Conservation (phyloP, 2,329 filamentous ascomycete species). For the Colletotrichum sp. region DNA sequence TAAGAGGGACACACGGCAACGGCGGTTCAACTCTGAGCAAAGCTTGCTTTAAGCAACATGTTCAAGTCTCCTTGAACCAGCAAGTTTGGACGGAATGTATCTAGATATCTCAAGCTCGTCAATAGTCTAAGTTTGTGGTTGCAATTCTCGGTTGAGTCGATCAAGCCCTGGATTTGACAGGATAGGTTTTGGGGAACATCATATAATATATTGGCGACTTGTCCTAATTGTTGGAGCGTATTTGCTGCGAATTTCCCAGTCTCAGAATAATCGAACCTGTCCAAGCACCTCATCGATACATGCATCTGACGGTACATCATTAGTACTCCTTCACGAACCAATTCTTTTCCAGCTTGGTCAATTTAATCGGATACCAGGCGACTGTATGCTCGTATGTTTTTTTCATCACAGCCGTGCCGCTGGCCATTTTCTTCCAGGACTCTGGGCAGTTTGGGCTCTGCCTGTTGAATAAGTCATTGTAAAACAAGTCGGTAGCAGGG, state of each 20-base stretch:
- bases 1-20: not conserved
- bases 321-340: not conserved
- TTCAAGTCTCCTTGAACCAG: not conserved
- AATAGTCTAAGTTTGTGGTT: not conserved
- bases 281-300: not conserved
- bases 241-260: not conserved
- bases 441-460: not conserved
- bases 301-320: not conserved
- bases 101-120: not conserved
- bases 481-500: not conserved
- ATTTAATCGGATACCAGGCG: not conserved
- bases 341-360: not conserved
- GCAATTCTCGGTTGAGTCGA: not conserved
- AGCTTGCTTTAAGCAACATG: not conserved
- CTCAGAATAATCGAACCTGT: not conserved
- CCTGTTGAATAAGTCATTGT: not conserved
- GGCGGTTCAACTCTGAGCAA: not conserved
- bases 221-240: not conserved
- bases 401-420: not conserved
- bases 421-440: not conserved
- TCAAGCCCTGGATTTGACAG: not conserved
- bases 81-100: not conserved
- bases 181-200: not conserved
- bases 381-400: not conserved
- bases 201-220: not conserved